A percentile compares a stretch with the other conserved stretches of the same genome.
Conservation (phyloP, 2,329 filamentous ascomycete species). For the Fusarium chuoi region DNA sequence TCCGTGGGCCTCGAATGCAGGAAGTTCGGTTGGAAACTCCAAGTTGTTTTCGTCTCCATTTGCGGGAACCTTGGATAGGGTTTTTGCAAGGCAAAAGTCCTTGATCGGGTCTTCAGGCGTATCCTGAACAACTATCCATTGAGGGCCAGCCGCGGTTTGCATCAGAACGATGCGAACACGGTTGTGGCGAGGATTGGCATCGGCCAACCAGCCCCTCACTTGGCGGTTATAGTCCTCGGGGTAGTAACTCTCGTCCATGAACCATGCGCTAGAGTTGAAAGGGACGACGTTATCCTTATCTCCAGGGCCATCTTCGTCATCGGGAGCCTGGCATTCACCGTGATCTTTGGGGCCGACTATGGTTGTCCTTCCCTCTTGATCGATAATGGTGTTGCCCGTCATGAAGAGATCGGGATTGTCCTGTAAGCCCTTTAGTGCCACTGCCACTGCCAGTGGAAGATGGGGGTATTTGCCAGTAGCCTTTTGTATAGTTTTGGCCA, state of each 20-base stretch:
- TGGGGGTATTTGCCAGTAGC: too few species aligned
- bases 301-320: too few species aligned
- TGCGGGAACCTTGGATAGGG: neutral
- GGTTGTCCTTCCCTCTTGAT: too few species aligned
- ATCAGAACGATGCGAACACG: neutral
- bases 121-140: neutral
- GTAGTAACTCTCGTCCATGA: neutral
- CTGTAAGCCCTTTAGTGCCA: too few species aligned
- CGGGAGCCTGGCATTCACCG: too few species aligned
- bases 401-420: too few species aligned
- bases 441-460: too few species aligned
- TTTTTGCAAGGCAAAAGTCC: neutral
- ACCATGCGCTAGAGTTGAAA: too few species aligned
- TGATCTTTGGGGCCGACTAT: too few species aligned
- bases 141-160: neutral
- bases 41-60: neutral
- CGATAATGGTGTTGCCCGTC: too few species aligned
- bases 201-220: neutral
- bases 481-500: too few species aligned
- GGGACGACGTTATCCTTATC: too few species aligned
- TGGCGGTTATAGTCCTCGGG: neutral
- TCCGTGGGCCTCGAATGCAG: neutral
- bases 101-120: neutral
- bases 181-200: neutral
- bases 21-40: neutral